Conservation (phyloP, 1,284 basidiomycete genomes). For the Ceratobasidium sp. region DNA sequence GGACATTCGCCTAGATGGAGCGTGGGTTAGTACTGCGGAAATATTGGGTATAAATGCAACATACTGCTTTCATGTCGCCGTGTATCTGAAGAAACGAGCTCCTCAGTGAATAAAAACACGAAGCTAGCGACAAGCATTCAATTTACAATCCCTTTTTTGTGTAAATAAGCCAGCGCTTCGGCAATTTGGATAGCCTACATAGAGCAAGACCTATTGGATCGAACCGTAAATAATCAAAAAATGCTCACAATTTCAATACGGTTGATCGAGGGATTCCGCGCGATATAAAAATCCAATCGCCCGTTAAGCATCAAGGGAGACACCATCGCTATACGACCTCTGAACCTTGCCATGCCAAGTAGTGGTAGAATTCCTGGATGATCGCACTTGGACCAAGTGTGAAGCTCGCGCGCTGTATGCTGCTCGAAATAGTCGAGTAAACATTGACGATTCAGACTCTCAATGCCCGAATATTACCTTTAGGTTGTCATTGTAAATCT, state of each 20-base stretch:
- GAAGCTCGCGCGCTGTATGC: background rate
- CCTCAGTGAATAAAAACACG: background rate
- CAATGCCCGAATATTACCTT: constrained; percentile 21
- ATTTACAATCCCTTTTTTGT: background rate
- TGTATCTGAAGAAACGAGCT: background rate
- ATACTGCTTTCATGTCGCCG: background rate
- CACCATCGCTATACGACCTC: background rate
- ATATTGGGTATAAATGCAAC: background rate
- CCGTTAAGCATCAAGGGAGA: constrained; percentile 3
- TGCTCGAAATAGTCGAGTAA: background rate
- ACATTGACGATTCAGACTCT: background rate
- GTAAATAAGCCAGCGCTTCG: background rate
- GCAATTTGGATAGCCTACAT: background rate
- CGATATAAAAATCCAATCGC: background rate
- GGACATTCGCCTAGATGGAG: background rate
- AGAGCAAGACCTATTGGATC: background rate
- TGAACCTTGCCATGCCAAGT: background rate
- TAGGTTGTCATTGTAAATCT: background rate
- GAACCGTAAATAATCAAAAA: background rate
- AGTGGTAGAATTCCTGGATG: background rate
- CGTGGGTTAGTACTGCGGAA: background rate
- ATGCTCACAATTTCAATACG: background rate
- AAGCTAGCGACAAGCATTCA: background rate
- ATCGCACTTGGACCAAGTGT: constrained; percentile 4
- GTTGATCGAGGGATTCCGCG: no score